Conservation (phyloP, 1,284 basidiomycete genomes). For the Cryptococcus sp. region DNA sequence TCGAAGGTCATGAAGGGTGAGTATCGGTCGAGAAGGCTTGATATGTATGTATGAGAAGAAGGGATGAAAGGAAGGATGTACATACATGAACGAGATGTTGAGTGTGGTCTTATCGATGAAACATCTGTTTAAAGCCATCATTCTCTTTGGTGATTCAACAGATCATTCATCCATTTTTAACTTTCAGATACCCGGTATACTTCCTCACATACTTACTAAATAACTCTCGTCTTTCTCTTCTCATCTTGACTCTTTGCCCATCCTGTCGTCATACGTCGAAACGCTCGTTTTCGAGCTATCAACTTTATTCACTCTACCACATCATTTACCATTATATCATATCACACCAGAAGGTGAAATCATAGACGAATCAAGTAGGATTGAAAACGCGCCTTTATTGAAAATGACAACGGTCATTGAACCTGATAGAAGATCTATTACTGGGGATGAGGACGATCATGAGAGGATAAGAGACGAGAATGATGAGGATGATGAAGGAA, state of each 20-base stretch:
- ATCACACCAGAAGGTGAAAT: neutral
- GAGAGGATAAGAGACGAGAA: too few species aligned
- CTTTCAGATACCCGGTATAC: too few species aligned
- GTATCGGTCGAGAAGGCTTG: too few species aligned
- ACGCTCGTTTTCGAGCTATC: conserved; percentile 2
- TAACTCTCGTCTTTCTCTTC: neutral
- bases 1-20: too few species aligned
- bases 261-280: neutral
- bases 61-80: too few species aligned
- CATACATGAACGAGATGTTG: too few species aligned
- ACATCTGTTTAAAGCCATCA: too few species aligned
- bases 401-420: neutral
- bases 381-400: neutral
- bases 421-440: neutral
- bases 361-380: neutral
- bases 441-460: neutral
- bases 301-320: conserved; percentile 9
- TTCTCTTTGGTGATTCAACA: too few species aligned
- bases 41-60: too few species aligned
- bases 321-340: conserved; percentile 6
- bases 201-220: neutral
- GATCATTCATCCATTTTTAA: too few species aligned
- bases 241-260: neutral
- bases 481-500: neutral
- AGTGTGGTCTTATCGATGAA: too few species aligned